These are phyloP conservation scores for Pseudomonodictys pantanalensis DNA, from an alignment of 495 filamentous ascomycete species.

Conservation along the genomic window DNA sequence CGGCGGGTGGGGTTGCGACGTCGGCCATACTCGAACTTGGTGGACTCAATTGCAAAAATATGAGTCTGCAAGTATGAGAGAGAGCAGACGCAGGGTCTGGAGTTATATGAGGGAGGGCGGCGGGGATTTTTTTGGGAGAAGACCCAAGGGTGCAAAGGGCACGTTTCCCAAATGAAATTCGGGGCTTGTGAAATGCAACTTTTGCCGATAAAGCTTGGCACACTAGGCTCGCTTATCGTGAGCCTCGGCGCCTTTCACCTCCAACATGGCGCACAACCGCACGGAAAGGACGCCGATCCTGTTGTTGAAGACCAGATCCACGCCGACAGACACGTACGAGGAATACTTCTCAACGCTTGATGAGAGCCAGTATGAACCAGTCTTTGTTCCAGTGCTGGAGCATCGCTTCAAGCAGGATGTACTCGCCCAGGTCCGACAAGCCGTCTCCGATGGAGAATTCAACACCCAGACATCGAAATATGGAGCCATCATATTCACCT, in stretches of 20 bases:
- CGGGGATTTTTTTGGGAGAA: neutral
- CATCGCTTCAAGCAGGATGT: constrained; percentile 58
- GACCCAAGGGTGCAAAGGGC: too few species aligned
- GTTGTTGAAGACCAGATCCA: constrained; percentile 83
- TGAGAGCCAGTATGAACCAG: constrained; percentile 53
- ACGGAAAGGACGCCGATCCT: constrained; percentile 55
- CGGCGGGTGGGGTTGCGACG: constrained; percentile 26
- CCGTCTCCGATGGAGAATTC: constrained; percentile 41
- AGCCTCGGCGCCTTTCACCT: neutral
- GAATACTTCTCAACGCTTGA: constrained; percentile 60
- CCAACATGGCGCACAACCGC: constrained; percentile 15
- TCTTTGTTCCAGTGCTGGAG: constrained; percentile 81
- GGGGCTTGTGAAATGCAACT: constrained; percentile 1
- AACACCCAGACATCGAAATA: constrained; percentile 58
- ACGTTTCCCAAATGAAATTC: constrained; percentile 1
- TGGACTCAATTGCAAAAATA: too few species aligned
- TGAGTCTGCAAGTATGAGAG: too few species aligned
- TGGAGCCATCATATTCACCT: constrained; percentile 88
- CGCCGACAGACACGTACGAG: constrained; percentile 74
- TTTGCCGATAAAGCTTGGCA: constrained; percentile 6
- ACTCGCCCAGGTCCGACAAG: constrained; percentile 45
- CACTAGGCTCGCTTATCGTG: neutral
- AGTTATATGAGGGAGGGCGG: neutral
- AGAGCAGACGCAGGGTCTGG: neutral
- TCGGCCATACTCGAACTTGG: constrained; percentile 36